Conservation (phyloP, 169 alveolate genomes). For the Plasmodium falciparum region DNA sequence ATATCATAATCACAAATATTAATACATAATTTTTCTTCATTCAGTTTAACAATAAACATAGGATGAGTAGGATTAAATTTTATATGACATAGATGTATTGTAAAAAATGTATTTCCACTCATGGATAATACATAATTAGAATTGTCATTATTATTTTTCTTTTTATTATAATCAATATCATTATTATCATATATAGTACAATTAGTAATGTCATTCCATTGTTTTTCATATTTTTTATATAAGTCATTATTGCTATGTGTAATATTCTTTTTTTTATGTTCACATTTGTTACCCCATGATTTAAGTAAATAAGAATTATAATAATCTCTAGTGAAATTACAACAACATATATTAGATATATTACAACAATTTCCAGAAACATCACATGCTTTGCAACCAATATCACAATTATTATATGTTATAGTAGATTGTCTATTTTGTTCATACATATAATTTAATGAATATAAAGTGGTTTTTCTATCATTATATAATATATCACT, state of each 20-base stretch:
- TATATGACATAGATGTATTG: constrained; percentile 62
- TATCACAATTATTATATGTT: neutral
- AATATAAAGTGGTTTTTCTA: constrained; percentile 9
- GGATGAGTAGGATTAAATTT: constrained; percentile 66
- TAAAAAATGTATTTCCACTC: constrained; percentile 59
- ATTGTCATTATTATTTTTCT: neutral
- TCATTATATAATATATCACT: neutral
- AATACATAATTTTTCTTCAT: constrained; percentile 47
- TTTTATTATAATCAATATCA: neutral
- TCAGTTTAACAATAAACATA: constrained; percentile 46
- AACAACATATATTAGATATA: too few species aligned
- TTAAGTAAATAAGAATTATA: constrained; percentile 15
- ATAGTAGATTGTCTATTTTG: neutral
- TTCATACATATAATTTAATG: neutral
- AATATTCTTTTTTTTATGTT: constrained; percentile 19
- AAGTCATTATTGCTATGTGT: neutral
- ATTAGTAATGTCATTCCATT: constrained; percentile 5
- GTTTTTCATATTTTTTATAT: constrained; percentile 24
- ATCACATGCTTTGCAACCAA: too few species aligned
- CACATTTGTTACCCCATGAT: constrained; percentile 10
- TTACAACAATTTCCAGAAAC: too few species aligned
- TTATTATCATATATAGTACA: constrained; percentile 5
- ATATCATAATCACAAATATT: constrained; percentile 74
- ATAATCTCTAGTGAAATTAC: neutral
- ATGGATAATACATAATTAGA: constrained; percentile 60